Evolutionary conservation across 1,284 basidiomycete species (phyloP).

Genomic region (Ganoderma boninense): DNA sequence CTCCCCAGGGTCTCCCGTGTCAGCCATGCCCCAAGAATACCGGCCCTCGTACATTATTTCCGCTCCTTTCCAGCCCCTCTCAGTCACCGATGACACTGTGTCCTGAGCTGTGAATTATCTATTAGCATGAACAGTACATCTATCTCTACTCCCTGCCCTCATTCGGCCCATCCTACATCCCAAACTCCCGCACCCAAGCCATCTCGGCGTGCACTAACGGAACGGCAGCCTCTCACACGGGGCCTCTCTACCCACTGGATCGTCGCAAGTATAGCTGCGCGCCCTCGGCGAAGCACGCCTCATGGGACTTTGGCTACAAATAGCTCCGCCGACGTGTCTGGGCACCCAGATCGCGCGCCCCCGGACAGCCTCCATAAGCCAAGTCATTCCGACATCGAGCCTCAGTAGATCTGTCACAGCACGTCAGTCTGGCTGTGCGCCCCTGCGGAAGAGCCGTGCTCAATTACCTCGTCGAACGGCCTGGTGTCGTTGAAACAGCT

Average conservation of each 20-base stretch:
- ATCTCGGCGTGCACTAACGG: conserved; percentile 5
- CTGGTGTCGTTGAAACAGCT: conserved; percentile 96
- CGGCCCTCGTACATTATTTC: neutral
- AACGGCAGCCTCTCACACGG: conserved; percentile 26
- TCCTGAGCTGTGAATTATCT: neutral
- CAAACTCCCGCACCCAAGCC: neutral
- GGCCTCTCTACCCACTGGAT: conserved; percentile 8
- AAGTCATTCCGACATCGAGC: neutral
- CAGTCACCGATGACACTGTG: neutral
- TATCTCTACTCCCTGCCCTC: neutral
- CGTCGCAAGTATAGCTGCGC: conserved; percentile 15
- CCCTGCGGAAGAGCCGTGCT: neutral
- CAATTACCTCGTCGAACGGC: conserved; percentile 92
- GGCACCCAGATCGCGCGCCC: neutral
- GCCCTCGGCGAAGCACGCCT: conserved; percentile 17
- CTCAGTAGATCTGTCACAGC: conserved; percentile 24
- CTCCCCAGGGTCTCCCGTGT: neutral
- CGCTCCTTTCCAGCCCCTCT: neutral
- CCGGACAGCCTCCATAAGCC: neutral
- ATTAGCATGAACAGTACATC: conserved; percentile 8
- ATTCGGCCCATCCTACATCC: neutral
- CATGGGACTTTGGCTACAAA: conserved; percentile 23
- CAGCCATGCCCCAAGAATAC: conserved; percentile 7
- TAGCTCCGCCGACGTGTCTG: conserved; percentile 11
- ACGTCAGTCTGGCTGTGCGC: conserved; percentile 8